phyloP scores from a whole-genome alignment of 495 filamentous ascomycete genomes.

The Cercophora newfieldiana region DNA sequence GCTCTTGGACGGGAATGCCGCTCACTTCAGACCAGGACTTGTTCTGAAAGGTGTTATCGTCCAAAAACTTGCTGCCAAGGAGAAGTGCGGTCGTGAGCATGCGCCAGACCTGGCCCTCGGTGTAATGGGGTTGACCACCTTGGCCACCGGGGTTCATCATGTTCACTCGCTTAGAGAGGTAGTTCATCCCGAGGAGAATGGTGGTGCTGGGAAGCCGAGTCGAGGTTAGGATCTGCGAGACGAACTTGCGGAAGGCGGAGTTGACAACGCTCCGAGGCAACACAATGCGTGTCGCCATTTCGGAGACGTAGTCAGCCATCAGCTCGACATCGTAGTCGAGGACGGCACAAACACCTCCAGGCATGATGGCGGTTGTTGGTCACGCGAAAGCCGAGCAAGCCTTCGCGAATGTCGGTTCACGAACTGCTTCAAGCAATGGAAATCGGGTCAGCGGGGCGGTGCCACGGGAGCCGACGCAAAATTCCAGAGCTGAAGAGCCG shows the following conservation, averaged over 20 bases:
- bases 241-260: constrained; percentile 89
- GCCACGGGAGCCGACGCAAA: constrained; percentile 29
- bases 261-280: constrained; percentile 65
- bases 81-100: constrained; percentile 88
- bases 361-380: constrained; percentile 46
- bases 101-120: constrained; percentile 78
- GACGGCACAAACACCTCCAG: constrained; percentile 89
- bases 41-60: constrained; percentile 99
- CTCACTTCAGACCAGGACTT: constrained; percentile 98
- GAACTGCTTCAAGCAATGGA: constrained; percentile 48
- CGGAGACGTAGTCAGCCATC: constrained; percentile 97
- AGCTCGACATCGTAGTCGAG: constrained; percentile 98
- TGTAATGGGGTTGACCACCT: constrained; percentile 44
- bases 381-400: constrained; percentile 20
- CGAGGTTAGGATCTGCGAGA: constrained; percentile 88
- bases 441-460: constrained; percentile 20
- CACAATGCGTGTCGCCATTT: constrained; percentile 83
- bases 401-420: constrained; percentile 23
- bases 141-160: constrained; percentile 62
- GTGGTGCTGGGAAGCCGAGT: constrained; percentile 94
- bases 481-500: constrained; percentile 46
- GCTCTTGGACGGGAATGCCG: constrained; percentile 80
- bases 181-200: constrained; percentile 89
- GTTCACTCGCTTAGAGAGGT: constrained; percentile 79
- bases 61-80: constrained; percentile 95